Base-by-base conservation (phyloP, 768 basidiomycete species). In the Macrocybe gigantea region DNA sequence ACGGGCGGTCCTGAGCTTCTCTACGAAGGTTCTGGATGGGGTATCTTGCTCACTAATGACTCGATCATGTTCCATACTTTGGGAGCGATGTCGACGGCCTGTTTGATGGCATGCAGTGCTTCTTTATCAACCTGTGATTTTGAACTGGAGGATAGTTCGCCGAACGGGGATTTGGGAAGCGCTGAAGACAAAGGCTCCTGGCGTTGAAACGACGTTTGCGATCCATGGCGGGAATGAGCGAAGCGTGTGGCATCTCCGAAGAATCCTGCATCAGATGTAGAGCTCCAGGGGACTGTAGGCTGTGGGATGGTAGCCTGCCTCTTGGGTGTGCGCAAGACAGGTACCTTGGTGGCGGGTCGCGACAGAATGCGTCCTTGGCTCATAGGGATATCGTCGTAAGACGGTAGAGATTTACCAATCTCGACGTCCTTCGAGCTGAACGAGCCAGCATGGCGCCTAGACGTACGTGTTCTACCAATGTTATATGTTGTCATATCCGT, bases 341-440 rank as follows among this genome's bases (percentile, higher is more conserved):
- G 67, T 35, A 64, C 67, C 44, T 67, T 62, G 1, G 64, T 59
- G 13, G 66, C 64, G 29, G 62, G 53, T n/a, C 65, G 65, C 13
- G 69, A 60, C 32, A 60, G 52, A 37, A 73, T 56, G 15, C 73
- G 70, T 45, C 70, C 64, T 9, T 64, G 56, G 45, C 62, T 58
- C 32, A 56, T 57, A 35, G 73, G 69, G 6, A 72, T 53, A 10
- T 70, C 64, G 39, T 82, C 77, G 53, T 79, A 78, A n/a, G 83
- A 84, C 6, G 88, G 85, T 43, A 89, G 62, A 47, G 79, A 72
- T 64, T 84, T 90, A 36, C 93, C 93, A 44, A 89, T 82, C 60
- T 95, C 85, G 5, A 95, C 87, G 61, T 96, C 93, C 60, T 91
- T 88, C 22, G 77, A 83, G 52, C 93, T 95, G 69, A 95, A 97